These are phyloP conservation scores for Zelonia costaricensis DNA, from an alignment of 208 protist species.

Conservation along the genomic window DNA sequence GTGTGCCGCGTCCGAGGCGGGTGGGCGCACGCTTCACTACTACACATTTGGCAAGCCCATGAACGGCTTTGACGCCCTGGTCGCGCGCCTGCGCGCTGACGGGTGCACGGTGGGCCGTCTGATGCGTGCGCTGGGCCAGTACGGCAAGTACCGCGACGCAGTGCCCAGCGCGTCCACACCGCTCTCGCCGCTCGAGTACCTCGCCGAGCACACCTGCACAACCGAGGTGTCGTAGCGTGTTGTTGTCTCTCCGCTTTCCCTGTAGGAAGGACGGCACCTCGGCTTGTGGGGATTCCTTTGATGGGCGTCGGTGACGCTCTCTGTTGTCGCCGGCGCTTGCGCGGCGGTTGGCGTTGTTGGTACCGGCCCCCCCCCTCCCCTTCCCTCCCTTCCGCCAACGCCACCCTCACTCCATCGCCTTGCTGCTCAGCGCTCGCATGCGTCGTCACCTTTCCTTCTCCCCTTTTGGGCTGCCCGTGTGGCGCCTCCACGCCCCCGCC, in stretches of 20 bases:
- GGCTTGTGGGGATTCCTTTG: too few relatives aligned
- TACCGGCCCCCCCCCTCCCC: too few relatives aligned
- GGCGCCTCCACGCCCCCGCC: too few relatives aligned
- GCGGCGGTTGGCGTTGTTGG: too few relatives aligned
- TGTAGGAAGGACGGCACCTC: neutral
- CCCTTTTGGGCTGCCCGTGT: too few relatives aligned
- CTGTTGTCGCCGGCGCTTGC: too few relatives aligned
- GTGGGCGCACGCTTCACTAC: constrained; percentile 43
- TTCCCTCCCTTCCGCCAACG: too few relatives aligned
- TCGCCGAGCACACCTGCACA: neutral
- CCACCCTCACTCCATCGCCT: too few relatives aligned
- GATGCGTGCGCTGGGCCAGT: constrained; percentile 23
- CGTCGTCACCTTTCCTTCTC: too few relatives aligned
- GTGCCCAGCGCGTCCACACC: neutral
- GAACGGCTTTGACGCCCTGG: constrained; percentile 25
- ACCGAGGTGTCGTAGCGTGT: neutral
- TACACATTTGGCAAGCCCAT: constrained; percentile 41
- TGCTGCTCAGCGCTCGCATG: too few relatives aligned
- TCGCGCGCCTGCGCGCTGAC: constrained; percentile 28
- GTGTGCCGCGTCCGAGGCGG: constrained; percentile 69
- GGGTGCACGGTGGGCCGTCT: constrained; percentile 52
- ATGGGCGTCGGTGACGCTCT: too few relatives aligned
- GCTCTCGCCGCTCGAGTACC: neutral
- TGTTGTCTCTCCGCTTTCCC: too few relatives aligned
- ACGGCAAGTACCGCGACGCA: constrained; percentile 2